Percentiles rank a stretch among this genome's conserved stretches.
phyloP scores from a whole-genome alignment of 805 yeast species.

The Lipomyces sp. region DNA sequence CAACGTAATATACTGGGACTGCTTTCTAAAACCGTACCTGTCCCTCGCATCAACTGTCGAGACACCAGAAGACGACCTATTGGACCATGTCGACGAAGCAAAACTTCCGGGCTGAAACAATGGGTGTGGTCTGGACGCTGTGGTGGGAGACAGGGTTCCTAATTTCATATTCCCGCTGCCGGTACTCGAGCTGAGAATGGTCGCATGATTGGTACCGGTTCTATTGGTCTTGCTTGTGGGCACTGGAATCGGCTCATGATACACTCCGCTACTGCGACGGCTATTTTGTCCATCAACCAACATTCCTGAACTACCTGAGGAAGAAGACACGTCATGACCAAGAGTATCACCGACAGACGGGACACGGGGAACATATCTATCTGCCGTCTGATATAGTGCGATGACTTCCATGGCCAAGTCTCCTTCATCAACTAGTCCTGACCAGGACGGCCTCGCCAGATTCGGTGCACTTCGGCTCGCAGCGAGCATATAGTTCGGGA shows the following conservation, averaged over 20 bases:
- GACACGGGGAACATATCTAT: background rate
- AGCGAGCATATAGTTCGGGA: constrained; percentile 9
- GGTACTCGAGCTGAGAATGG: constrained; percentile 4
- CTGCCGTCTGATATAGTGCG: constrained; percentile 19
- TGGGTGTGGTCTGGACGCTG: constrained; percentile 11
- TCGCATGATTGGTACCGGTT: background rate
- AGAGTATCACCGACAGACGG: background rate
- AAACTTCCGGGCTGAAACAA: constrained; percentile 20
- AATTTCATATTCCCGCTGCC: background rate
- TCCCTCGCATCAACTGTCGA: constrained; percentile 53
- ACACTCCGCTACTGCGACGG: constrained; percentile 10
- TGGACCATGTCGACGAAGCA: constrained; percentile 8
- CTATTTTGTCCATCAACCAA: background rate
- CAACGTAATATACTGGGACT: constrained; percentile 56
- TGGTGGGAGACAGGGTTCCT: background rate
- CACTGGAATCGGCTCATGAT: background rate
- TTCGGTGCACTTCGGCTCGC: constrained; percentile 19
- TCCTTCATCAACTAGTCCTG: constrained; percentile 4
- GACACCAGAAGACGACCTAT: background rate
- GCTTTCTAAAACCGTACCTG: constrained; percentile 85
- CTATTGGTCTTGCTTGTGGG: background rate
- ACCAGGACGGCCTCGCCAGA: constrained; percentile 6
- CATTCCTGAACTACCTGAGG: background rate
- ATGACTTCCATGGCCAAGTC: constrained; percentile 20
- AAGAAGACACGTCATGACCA: background rate